Base-by-base conservation (phyloP, 73 alveolate genomes). In the Paramecium bursaria region DNA sequence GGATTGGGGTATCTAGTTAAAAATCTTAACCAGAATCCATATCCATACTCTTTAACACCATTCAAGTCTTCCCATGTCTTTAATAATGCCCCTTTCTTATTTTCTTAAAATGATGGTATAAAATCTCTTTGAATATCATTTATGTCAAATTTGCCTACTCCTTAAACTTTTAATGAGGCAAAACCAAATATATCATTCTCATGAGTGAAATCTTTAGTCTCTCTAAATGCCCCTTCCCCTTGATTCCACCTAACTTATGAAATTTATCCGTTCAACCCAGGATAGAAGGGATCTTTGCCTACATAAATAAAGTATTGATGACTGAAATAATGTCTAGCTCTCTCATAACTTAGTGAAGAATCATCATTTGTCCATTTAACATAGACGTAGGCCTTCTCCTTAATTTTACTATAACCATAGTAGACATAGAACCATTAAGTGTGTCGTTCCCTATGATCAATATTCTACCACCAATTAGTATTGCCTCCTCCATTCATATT, bases 401-500 rank as follows among this genome's bases (percentile, higher is more conserved):
- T 57, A 21, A 39, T 67, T 57, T 67, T 67, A 9, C 60, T 39
- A 42, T 67, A 67, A 39, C 82, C 82, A 19, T 15, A 67, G 39
- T 67, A 67, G 0, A 67, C 46, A 19, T 39, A 67, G 82, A 67
- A 67, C 82, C 82, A 67, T n/a, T 67, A 39, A 11, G 44, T 39
- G 3, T 25, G 26, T 67, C 82, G 33, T 13, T 67, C 44, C 44
- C 44, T 35, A n/a, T 67, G 82, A 25, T 67, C 55, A 6, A 67
- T 67, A 10, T 67, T 67, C 55, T 67, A 19, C 2, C 2, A 67
- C 3, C 10, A 6, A 42, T 67, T 67, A 0, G 33, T 17, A 67
- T 67, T 42, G 22, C 82, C 82, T 30, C 50, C 82, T 25, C 82
- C 82, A 67, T 67, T 67, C 82, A 74, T 74, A 13, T 67, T 67